These are phyloP conservation scores for Phytophthora crassamura DNA, from an alignment of 352 stramenopile species.

Conservation along the genomic window DNA sequence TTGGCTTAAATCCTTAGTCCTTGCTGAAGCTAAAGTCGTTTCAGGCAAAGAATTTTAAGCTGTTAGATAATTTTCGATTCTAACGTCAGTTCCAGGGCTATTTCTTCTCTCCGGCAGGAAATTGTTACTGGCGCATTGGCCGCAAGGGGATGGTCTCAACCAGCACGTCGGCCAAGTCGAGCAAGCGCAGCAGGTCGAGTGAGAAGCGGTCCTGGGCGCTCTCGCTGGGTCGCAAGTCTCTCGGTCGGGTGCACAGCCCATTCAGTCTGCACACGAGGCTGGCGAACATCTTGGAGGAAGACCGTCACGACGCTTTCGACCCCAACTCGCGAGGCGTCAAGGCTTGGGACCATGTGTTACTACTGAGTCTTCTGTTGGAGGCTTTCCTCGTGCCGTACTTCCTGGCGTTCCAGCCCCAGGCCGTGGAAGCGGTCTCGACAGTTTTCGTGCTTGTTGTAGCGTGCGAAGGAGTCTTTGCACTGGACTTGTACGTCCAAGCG, in stretches of 20 bases:
- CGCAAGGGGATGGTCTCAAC: not conserved
- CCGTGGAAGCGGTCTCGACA: slow-evolving; percentile 16
- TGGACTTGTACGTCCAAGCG: slow-evolving; percentile 60
- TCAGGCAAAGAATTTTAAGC: not conserved
- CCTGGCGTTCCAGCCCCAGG: slow-evolving; percentile 42
- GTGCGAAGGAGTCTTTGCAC: slow-evolving; percentile 57
- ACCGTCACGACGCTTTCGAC: slow-evolving; percentile 50
- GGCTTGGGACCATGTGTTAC: slow-evolving; percentile 56
- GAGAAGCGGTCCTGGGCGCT: slow-evolving; percentile 10
- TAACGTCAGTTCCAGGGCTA: slow-evolving; percentile 9
- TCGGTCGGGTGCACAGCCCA: slow-evolving; percentile 8
- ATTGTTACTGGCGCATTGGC: not conserved
- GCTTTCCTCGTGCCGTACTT: slow-evolving; percentile 66
- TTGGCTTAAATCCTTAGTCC: no score
- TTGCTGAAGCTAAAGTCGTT: slow-evolving; percentile 27
- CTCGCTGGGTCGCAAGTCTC: slow-evolving; percentile 18
- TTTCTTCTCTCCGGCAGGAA: slow-evolving; percentile 2
- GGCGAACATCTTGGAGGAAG: slow-evolving; percentile 19
- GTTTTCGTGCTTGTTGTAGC: slow-evolving; percentile 34
- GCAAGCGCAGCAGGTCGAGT: not conserved
- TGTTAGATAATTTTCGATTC: not conserved
- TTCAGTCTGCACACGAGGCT: slow-evolving; percentile 25
- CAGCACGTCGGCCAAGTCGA: slow-evolving; percentile 1
- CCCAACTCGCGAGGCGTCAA: slow-evolving; percentile 46
- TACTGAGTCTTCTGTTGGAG: slow-evolving; percentile 54